A percentile compares a stretch with the other conserved stretches of the same genome.
phyloP scores from a whole-genome alignment of 176 grass and related monocot species.

The Ensete glaucum region DNA sequence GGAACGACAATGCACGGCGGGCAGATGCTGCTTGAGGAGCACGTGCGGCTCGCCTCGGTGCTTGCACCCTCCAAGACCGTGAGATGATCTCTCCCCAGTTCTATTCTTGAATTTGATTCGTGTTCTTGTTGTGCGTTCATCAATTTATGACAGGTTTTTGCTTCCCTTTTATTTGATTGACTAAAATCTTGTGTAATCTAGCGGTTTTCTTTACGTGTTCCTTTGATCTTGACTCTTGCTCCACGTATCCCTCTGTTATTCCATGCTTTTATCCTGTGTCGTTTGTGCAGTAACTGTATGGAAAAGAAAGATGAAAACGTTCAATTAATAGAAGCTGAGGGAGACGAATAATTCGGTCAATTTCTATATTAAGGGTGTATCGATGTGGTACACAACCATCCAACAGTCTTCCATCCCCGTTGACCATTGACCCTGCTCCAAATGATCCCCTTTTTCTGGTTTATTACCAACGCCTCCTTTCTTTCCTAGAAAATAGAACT shows the following conservation, averaged over 20 bases:
- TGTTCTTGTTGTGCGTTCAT: neutral
- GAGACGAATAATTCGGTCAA: neutral
- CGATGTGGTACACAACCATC: no score
- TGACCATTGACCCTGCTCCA: no score
- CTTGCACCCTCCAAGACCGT: slow-evolving; percentile 56
- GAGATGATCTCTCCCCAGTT: slow-evolving; percentile 19
- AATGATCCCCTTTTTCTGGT: no score
- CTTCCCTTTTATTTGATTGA: no score
- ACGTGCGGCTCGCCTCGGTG: slow-evolving; percentile 63
- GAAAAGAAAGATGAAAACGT: neutral
- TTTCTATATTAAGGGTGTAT: no score
- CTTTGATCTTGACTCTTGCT: neutral
- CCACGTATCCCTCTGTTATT: neutral
- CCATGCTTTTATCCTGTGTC: neutral
- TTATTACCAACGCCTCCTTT: no score
- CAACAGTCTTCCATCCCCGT: no score
- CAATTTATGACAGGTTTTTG: no score
- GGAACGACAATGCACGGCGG: slow-evolving; percentile 47
- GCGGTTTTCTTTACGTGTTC: neutral
- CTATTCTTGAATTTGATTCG: neutral
- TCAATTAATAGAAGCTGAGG: neutral
- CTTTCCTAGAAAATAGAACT: no score
- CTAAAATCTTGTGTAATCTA: no score
- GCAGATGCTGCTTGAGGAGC: slow-evolving; percentile 89
- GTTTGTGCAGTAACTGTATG: neutral